These are phyloP conservation scores for Bruguiera gymnorhiza DNA, from an alignment of 345 rosid genomes.

Conservation along the genomic window DNA sequence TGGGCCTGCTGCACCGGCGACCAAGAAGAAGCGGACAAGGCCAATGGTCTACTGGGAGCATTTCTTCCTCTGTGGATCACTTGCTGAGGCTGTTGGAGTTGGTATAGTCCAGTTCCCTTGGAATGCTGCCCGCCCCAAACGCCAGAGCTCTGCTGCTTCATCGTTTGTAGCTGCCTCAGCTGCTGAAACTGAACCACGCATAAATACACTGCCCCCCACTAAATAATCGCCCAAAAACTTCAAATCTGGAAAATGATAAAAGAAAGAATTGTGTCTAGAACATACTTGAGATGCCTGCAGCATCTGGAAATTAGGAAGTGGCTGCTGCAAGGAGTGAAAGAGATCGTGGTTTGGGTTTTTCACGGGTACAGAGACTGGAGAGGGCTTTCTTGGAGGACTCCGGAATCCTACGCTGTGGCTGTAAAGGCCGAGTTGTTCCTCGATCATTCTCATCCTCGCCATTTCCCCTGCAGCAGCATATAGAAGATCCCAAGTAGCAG, in stretches of 20 bases:
- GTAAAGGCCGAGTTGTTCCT: background rate
- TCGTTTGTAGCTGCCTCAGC: conserved; percentile 49
- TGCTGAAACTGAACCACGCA: conserved; percentile 46
- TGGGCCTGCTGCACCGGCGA: conserved; percentile 41
- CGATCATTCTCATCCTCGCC: conserved; percentile 25
- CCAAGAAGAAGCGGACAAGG: conserved; percentile 57
- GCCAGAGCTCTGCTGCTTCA: conserved; percentile 30
- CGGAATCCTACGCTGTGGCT: conserved; percentile 27
- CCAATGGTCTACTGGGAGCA: conserved; percentile 16
- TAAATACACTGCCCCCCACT: background rate
- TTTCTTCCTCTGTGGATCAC: conserved; percentile 13
- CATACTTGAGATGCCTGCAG: conserved; percentile 56
- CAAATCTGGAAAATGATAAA: no score
- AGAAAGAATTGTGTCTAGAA: background rate
- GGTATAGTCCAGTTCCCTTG: conserved; percentile 23
- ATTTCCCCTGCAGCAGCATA: conserved; percentile 56
- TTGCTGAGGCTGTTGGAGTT: conserved; percentile 8
- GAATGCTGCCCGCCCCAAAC: conserved; percentile 29
- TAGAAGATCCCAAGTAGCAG: conserved; percentile 59
- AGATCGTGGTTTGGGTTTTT: conserved; percentile 29
- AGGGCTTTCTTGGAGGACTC: conserved; percentile 24
- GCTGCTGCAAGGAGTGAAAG: conserved; percentile 27
- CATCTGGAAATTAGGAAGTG: conserved; percentile 45
- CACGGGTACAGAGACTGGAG: conserved; percentile 29
- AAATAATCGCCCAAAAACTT: background rate